Conservation (phyloP, 2,329 filamentous ascomycete genomes). For the Pestalotiopsis sp. region DNA sequence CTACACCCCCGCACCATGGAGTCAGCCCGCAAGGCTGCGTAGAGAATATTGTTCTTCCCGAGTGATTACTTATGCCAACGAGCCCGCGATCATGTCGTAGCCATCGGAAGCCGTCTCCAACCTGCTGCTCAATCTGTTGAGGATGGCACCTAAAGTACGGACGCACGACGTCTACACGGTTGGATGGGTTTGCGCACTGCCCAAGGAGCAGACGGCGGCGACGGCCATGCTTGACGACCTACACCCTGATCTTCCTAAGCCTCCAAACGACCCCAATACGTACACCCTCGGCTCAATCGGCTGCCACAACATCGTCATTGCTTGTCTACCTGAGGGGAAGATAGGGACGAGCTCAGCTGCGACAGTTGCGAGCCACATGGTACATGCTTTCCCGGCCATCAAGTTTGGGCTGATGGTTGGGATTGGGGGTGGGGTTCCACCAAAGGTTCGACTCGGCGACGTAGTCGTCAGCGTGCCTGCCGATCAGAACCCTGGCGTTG, state of each 20-base stretch:
- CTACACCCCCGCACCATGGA: too few species aligned
- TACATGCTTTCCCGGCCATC: neutral
- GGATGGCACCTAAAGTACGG: neutral
- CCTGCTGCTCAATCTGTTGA: neutral
- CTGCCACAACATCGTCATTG: conserved; percentile 12
- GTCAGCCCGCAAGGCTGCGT: too few species aligned
- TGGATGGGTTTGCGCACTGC: conserved; percentile 24
- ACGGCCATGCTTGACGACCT: conserved; percentile 20
- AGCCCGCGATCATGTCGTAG: too few species aligned
- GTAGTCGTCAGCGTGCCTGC: conserved; percentile 25
- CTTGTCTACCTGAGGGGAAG: conserved; percentile 2
- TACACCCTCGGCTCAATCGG: conserved; percentile 7
- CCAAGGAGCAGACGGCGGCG: conserved; percentile 23
- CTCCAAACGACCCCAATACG: conserved; percentile 1
- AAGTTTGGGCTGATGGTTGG: conserved; percentile 5
- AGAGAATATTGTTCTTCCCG: too few species aligned
- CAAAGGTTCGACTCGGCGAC: conserved; percentile 25
- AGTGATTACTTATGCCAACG: too few species aligned
- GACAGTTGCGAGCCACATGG: conserved; percentile 1
- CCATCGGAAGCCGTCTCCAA: neutral
- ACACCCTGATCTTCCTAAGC: neutral
- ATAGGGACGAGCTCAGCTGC: conserved; percentile 2
- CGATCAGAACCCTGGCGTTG: conserved; percentile 21
- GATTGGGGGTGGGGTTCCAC: neutral
- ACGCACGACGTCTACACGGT: conserved; percentile 21